Base-by-base conservation (phyloP, 75 land plant genomes). In the Isoetes taiwanensis region DNA sequence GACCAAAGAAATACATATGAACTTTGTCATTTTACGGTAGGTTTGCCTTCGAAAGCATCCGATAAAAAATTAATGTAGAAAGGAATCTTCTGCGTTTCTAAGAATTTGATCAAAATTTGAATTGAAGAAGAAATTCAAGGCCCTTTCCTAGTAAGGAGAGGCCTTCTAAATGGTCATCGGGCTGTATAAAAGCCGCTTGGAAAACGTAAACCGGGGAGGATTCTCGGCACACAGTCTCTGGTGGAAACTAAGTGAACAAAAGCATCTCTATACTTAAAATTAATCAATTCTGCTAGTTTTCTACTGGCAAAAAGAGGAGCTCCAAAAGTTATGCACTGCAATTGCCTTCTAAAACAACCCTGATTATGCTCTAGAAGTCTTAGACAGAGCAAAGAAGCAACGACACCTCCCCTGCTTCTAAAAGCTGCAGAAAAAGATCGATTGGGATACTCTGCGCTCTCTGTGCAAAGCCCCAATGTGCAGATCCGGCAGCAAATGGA, bases 321-420 rank as follows among this genome's bases (percentile, higher is more conserved):
- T 5, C 59, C 59, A 34, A 57, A 57, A 21, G 59, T 57, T n/a
- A 35, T 35, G 40, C 59, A 57, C 21, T 34, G 59, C 52, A 57
- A 4, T 32, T 32, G 40, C 24, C 29, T 16, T 3, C 29, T 19
- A 32, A 2, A 57, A 21, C 3, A 2, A 11, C 59, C 2, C n/a
- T 17, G 6, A 3, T 3, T 57, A 8, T 2, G 12, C 52, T 32
- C 59, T 19, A 32, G 41, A 12, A 32, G 2, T 30, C 59, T 32
- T 16, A 57, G 42, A 11, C 16, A 8, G 4, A 57, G 42, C 30
- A 57, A 40, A 32, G 59, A 57, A n/a, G 59, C 59, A 2, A 57
- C 59, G 10, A 40, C 59, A 2, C 59, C 59, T 57, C 59, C 21
- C 59, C 59, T 3, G 52, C 2, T 2, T 5, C 19, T 5, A 57